Percentiles rank a stretch among this genome's conserved stretches.
Conservation (phyloP, 2,329 filamentous ascomycete genomes). For the Myriosclerotinia scirpicola region DNA sequence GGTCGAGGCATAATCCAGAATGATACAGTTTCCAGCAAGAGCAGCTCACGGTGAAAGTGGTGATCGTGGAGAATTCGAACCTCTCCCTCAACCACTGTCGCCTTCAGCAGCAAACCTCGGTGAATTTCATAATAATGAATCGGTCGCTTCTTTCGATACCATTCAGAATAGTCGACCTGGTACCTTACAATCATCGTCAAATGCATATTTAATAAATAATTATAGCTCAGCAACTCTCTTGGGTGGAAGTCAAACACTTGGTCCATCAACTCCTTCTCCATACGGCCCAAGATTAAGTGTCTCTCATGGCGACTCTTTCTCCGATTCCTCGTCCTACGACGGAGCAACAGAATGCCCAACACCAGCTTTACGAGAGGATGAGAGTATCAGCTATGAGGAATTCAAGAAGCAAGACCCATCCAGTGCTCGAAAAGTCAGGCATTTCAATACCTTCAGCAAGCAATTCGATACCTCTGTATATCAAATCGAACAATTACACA, state of each 20-base stretch:
- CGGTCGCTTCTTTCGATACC: slow-evolving; percentile 11
- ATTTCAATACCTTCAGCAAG: slow-evolving; percentile 19
- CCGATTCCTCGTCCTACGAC: slow-evolving; percentile 18
- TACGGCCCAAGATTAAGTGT: neutral
- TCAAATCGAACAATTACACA: slow-evolving; percentile 30
- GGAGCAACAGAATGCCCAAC: slow-evolving; percentile 19
- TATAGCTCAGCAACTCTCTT: slow-evolving; percentile 16
- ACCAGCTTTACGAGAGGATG: slow-evolving; percentile 14
- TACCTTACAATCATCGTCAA: slow-evolving; percentile 10
- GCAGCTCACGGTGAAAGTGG: slow-evolving; percentile 9
- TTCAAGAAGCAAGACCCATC: slow-evolving; percentile 16
- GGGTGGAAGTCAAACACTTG: neutral
- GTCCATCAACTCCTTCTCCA: slow-evolving; percentile 5
- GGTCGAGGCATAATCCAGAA: neutral
- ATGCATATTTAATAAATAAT: slow-evolving; percentile 17
- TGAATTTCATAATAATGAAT: slow-evolving; percentile 10
- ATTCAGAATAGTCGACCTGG: neutral
- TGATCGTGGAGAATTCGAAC: slow-evolving; percentile 19
- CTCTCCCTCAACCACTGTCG: slow-evolving; percentile 12
- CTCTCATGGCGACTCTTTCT: slow-evolving; percentile 17
- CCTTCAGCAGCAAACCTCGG: neutral
- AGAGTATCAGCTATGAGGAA: slow-evolving; percentile 11
- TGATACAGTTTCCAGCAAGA: slow-evolving; percentile 21
- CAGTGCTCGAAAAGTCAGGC: neutral
- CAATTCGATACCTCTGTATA: slow-evolving; percentile 14